A percentile compares a stretch with the other conserved stretches of the same genome.
Evolutionary conservation across 495 filamentous ascomycete genomes (phyloP).

Genomic region (Pyronema domesticum): DNA sequence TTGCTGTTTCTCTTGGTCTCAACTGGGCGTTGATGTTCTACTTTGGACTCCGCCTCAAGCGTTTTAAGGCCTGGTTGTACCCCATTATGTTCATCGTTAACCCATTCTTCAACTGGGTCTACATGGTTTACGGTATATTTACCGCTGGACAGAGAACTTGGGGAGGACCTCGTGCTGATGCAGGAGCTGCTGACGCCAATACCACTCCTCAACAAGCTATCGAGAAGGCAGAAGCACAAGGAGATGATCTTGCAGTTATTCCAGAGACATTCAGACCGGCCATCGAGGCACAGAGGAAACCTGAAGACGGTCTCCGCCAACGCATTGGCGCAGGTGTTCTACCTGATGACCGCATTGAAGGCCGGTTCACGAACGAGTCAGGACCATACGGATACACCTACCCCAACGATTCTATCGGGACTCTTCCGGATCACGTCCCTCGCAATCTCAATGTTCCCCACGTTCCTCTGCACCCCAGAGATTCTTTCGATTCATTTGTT

Average conservation of each 20-base stretch:
- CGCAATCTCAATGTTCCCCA: slow-evolving; percentile 33
- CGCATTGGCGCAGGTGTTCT: slow-evolving; percentile 38
- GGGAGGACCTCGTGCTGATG: slow-evolving; percentile 89
- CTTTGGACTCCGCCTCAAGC: slow-evolving; percentile 69
- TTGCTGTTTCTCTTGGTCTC: slow-evolving; percentile 81
- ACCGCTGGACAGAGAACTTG: slow-evolving; percentile 91
- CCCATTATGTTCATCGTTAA: slow-evolving; percentile 91
- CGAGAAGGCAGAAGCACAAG: slow-evolving; percentile 55
- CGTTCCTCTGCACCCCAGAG: slow-evolving; percentile 38
- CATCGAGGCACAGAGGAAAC: slow-evolving; percentile 34
- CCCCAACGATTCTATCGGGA: slow-evolving; percentile 41
- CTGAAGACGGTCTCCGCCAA: slow-evolving; percentile 26
- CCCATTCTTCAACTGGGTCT: slow-evolving; percentile 96
- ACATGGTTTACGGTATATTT: slow-evolving; percentile 78
- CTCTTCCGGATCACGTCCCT: slow-evolving; percentile 28
- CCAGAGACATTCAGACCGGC: slow-evolving; percentile 75
- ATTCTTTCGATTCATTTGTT: slow-evolving; percentile 54
- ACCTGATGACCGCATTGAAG: slow-evolving; percentile 56
- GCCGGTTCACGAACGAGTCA: slow-evolving; percentile 46
- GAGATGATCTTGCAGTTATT: slow-evolving; percentile 83
- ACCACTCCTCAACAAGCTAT: slow-evolving; percentile 74
- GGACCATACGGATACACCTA: slow-evolving; percentile 45
- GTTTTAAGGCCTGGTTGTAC: slow-evolving; percentile 88
- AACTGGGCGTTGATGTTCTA: slow-evolving; percentile 97
- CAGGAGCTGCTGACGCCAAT: slow-evolving; percentile 57